Evolutionary conservation across 1,284 basidiomycete genomes (phyloP).

Genomic region (Marasmius oreades): DNA sequence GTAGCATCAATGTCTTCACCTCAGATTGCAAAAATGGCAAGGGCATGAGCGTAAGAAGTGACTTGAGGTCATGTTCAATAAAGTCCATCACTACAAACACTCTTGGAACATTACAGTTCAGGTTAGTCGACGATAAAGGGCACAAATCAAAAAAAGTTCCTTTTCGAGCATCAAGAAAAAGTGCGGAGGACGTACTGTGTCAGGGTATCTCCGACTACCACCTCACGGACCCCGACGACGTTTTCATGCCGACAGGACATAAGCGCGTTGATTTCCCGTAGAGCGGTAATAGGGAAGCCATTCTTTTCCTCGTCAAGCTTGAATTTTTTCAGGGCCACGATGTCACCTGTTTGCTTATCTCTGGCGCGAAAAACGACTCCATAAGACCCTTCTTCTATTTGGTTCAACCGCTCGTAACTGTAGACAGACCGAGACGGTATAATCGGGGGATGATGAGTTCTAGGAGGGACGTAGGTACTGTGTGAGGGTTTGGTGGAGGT

Average conservation of each 20-base stretch:
- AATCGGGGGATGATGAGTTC: conserved; percentile 74
- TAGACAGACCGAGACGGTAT: conserved; percentile 87
- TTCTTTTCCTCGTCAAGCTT: conserved; percentile 98
- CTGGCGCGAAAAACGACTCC: conserved; percentile 95
- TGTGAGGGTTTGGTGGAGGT: conserved; percentile 30
- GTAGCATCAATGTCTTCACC: conserved; percentile 94
- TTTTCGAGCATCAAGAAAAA: not conserved
- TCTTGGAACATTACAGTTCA: conserved; percentile 53
- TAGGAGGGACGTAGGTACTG: conserved; percentile 70
- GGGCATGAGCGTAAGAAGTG: conserved; percentile 90
- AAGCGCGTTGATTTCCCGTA: conserved; percentile 93
- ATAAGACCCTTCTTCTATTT: conserved; percentile 99
- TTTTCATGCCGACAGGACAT: conserved; percentile 93
- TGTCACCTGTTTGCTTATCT: conserved; percentile 90
- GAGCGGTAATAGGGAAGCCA: conserved; percentile 96
- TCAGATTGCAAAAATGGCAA: conserved; percentile 95
- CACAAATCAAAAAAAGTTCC: conserved; percentile 6
- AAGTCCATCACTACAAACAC: conserved; percentile 99
- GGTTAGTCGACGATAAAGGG: conserved; percentile 9
- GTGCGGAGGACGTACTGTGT: conserved; percentile 78
- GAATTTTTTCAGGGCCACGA: conserved; percentile 96
- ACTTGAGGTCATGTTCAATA: conserved; percentile 98
- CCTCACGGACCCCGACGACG: conserved; percentile 92
- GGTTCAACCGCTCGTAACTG: conserved; percentile 90
- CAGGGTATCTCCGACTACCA: conserved; percentile 98